phyloP scores from a whole-genome alignment of 192 early-diverging fungal species.

The Mortierella alpina region DNA sequence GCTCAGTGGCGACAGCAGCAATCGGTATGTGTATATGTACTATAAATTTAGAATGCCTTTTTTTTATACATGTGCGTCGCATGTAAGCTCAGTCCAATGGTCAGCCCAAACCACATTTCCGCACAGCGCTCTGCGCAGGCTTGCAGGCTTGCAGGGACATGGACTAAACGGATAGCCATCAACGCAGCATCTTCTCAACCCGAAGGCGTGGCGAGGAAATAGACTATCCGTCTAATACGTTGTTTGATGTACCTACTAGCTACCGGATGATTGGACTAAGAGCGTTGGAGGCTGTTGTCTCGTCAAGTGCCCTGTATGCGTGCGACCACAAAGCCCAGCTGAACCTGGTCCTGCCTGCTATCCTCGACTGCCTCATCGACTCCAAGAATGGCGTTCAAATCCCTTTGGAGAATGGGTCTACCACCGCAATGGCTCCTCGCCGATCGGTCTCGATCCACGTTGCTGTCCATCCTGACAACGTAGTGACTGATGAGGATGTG shows the following conservation, averaged over 20 bases:
- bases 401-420: neutral
- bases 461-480: constrained; percentile 42
- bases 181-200: too few species aligned
- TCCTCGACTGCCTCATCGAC: constrained; percentile 56
- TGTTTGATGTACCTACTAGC: constrained; percentile 8
- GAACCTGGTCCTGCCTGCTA: constrained; percentile 66
- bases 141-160: too few species aligned
- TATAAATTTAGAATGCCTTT: constrained; percentile 1
- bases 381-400: constrained; percentile 32
- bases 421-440: neutral
- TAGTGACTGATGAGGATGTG: constrained; percentile 34
- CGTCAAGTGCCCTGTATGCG: constrained; percentile 72
- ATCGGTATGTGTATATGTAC: constrained; percentile 20
- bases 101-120: too few species aligned
- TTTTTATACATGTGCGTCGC: neutral
- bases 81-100: too few species aligned
- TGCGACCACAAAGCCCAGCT: constrained; percentile 70
- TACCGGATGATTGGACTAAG: constrained; percentile 68
- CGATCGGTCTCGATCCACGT: constrained; percentile 37
- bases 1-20: constrained; percentile 24
- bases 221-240: neutral
- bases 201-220: too few species aligned
- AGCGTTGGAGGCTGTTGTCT: constrained; percentile 69
- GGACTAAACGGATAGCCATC: too few species aligned
- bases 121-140: too few species aligned